Percentiles rank a stretch among this genome's conserved stretches.
These are phyloP conservation scores for Fragaria ananassa DNA, from an alignment of 306 rosid species.

Conservation along the genomic window DNA sequence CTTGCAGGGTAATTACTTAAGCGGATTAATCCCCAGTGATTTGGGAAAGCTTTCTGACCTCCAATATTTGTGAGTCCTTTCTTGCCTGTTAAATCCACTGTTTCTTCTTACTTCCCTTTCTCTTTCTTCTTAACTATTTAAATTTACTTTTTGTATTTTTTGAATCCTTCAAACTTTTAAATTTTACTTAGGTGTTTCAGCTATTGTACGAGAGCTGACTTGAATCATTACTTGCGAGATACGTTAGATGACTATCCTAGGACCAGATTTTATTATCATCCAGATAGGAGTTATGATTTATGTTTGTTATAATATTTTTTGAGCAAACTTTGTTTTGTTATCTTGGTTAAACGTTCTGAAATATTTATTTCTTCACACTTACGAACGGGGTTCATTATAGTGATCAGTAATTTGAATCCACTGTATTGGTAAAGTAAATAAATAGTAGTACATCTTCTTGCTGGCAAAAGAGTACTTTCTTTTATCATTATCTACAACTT, in stretches of 20 bases:
- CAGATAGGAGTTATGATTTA: background rate
- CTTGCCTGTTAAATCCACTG: slow-evolving; percentile 9
- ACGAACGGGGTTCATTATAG: background rate
- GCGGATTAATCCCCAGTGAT: slow-evolving; percentile 78
- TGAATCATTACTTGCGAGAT: background rate
- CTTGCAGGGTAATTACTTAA: slow-evolving; percentile 95
- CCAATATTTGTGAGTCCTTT: slow-evolving; percentile 63
- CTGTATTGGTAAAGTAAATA: background rate
- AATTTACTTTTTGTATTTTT: background rate
- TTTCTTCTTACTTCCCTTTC: slow-evolving; percentile 5
- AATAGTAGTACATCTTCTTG: background rate
- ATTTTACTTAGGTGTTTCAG: background rate
- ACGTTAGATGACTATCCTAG: background rate
- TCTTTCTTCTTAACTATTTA: background rate
- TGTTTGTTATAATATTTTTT: background rate
- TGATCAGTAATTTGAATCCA: background rate
- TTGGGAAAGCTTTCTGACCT: slow-evolving; percentile 78
- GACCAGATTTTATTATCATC: background rate
- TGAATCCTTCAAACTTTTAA: background rate
- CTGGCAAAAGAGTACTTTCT: background rate
- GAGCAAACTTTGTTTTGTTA: background rate
- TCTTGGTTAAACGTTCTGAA: background rate
- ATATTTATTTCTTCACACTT: background rate
- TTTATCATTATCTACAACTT: background rate
- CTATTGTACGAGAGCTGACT: background rate